Evolutionary conservation across 257 asterid genomes (phyloP), one percentile per base, ranked within the genome.

Genomic region (Pogostemon cablin): DNA sequence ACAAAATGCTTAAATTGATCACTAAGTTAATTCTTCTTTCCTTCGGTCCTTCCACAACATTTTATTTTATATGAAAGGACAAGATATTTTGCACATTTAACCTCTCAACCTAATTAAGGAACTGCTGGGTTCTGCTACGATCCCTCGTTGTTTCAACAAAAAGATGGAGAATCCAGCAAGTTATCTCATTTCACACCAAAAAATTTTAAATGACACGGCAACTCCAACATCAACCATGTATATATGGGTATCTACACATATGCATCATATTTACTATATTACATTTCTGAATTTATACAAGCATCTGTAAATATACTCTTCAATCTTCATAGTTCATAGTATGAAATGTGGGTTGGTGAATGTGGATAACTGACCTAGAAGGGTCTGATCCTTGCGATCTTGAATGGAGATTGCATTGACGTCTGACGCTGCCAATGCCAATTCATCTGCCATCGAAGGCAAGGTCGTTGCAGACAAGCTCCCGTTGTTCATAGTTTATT

Each of bases 301-400:
- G 58, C 17, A 49, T 12, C 5, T 49, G 55, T 49, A 25, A 4
- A 49, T n/a, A 49, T 49, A 15, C 17, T 15, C 17, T 15, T 15
- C 17, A 15, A 15, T 15, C 17, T 15, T 15, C 17, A 49, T n/a
- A 49, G n/a, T 49, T 12, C 20, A n/a, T 11, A 49, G 56, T 49
- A 49, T 4, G 48, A 32, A 15, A 15, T 15, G 17, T 15, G 17
- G 17, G 17, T 15, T 15, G 17, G 17, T 15, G 17, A 72, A 55
- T 17, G 61, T 9, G 42, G 50, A 38, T 39, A 58, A 84, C 69
- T 59, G 71, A 86, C 95, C 91, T 42, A 68, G 71, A 66, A 86
- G 65, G 35, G 91, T 87, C 75, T 86, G 90, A 20, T 88, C 88
- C 70, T 86, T 90, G 79, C 93, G 88, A 67, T 90, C 93, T 72